Evolutionary conservation across 2,329 filamentous ascomycete genomes (phyloP).

Genomic region (Ambrosiella beaveri): DNA sequence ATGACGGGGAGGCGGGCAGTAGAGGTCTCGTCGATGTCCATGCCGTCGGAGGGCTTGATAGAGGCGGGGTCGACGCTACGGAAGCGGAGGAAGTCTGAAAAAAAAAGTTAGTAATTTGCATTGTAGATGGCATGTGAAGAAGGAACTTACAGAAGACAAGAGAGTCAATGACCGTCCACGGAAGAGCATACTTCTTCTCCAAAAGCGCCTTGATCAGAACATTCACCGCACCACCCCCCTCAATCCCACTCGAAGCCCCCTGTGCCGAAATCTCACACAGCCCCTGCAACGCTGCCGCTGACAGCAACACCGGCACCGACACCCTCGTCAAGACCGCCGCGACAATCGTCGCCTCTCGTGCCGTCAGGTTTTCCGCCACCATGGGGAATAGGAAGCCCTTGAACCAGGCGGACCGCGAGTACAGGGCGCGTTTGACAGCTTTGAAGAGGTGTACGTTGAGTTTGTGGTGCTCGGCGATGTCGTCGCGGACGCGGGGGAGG

Average conservation of each 20-base stretch:
- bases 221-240: conserved; percentile 82
- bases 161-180: conserved; percentile 85
- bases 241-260: conserved; percentile 65
- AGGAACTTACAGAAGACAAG: conserved; percentile 49
- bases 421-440: conserved; percentile 75
- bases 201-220: conserved; percentile 85
- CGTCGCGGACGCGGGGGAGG: conserved; percentile 76
- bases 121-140: background rate
- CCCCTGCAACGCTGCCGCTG: conserved; percentile 75
- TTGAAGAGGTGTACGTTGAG: conserved; percentile 93
- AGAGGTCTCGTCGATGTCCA: conserved; percentile 36
- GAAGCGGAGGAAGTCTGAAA: conserved; percentile 70
- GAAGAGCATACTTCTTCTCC: conserved; percentile 93
- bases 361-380: conserved; percentile 66
- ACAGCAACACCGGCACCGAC: conserved; percentile 80
- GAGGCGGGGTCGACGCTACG: conserved; percentile 47
- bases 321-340: conserved; percentile 71
- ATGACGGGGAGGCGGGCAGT: conserved; percentile 65
- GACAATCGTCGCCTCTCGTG: conserved; percentile 84
- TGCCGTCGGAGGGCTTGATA: conserved; percentile 29
- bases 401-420: conserved; percentile 93
- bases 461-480: conserved; percentile 88
- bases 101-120: background rate
- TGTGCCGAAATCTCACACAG: conserved; percentile 89
- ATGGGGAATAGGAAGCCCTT: conserved; percentile 90